These are phyloP conservation scores for Patellifolia procumbens DNA, from an alignment of 179 eudicot species.

Conservation along the genomic window DNA sequence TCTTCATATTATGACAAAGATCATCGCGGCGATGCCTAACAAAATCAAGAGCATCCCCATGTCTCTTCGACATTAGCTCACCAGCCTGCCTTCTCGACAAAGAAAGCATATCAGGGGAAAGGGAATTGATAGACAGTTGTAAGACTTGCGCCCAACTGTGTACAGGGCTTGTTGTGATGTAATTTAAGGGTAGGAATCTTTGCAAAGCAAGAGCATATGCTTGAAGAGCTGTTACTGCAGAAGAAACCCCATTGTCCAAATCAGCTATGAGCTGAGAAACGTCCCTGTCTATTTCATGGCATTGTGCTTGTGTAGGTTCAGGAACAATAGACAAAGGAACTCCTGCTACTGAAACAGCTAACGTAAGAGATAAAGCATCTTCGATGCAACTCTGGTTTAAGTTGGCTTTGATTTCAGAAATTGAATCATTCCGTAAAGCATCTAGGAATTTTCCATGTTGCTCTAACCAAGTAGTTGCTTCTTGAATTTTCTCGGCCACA, in stretches of 20 bases:
- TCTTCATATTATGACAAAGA: conserved; percentile 65
- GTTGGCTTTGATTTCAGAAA: conserved; percentile 60
- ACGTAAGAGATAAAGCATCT: conserved; percentile 67
- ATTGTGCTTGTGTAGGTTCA: conserved; percentile 97
- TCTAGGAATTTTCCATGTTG: conserved; percentile 89
- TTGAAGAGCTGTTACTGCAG: conserved; percentile 68
- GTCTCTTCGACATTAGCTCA: conserved; percentile 67
- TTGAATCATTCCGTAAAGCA: conserved; percentile 75
- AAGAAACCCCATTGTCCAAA: conserved; percentile 76
- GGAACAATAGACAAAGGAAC: conserved; percentile 96
- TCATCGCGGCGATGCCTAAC: conserved; percentile 55
- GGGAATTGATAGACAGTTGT: conserved; percentile 60
- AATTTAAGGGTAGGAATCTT: conserved; percentile 81
- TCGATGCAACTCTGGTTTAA: conserved; percentile 52
- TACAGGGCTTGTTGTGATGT: conserved; percentile 89
- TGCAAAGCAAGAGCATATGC: conserved; percentile 88
- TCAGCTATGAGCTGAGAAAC: conserved; percentile 68
- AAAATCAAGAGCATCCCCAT: conserved; percentile 46
- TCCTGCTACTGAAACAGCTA: conserved; percentile 88
- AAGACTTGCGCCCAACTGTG: conserved; percentile 90
- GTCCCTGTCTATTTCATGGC: conserved; percentile 88
- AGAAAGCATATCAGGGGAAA: conserved; percentile 72
- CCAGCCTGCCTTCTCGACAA: conserved; percentile 79
- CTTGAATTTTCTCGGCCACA: conserved; percentile 77
- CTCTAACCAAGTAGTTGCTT: conserved; percentile 87